Conservation (phyloP, 2,329 filamentous ascomycete species). For the Purpureocillium takamizusanense region DNA sequence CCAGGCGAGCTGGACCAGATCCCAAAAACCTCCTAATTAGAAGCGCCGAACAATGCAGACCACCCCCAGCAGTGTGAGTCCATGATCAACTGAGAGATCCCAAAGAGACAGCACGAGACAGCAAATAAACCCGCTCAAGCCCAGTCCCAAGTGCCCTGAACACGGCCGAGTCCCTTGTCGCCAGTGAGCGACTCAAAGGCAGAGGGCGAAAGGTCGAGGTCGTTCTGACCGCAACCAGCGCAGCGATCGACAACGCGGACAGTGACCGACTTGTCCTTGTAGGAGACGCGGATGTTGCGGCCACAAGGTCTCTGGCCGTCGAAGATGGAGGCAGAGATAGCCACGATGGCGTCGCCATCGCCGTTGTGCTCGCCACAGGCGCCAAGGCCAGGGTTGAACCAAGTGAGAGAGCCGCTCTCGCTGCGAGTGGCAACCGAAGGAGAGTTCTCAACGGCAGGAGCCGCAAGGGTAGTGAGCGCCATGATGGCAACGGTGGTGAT, state of each 20-base stretch:
- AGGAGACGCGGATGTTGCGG: conserved; percentile 50
- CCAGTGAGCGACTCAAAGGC: conserved; percentile 37
- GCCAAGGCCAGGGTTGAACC: conserved; percentile 56
- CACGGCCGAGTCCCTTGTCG: conserved; percentile 13
- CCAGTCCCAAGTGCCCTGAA: conserved; percentile 16
- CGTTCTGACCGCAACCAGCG: conserved; percentile 32
- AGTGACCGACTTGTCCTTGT: conserved; percentile 38
- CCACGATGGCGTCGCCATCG: conserved; percentile 50
- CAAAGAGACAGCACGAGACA: too few species aligned
- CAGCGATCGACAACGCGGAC: conserved; percentile 64
- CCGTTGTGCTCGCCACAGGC: conserved; percentile 55
- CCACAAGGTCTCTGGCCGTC: conserved; percentile 55
- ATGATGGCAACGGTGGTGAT: too few species aligned
- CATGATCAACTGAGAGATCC: too few species aligned
- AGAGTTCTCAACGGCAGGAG: too few species aligned
- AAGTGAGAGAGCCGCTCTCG: conserved; percentile 23
- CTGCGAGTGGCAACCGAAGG: too few species aligned
- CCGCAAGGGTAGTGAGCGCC: too few species aligned
- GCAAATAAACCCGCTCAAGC: conserved; percentile 4
- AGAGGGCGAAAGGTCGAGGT: conserved; percentile 38
- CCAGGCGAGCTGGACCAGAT: too few species aligned
- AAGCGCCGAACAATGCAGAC: too few species aligned
- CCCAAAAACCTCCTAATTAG: too few species aligned
- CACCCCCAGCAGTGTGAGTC: too few species aligned
- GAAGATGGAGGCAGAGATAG: conserved; percentile 59